Evolutionary conservation across 2,329 filamentous ascomycete genomes (phyloP).

Genomic region (Didymella segeticola): DNA sequence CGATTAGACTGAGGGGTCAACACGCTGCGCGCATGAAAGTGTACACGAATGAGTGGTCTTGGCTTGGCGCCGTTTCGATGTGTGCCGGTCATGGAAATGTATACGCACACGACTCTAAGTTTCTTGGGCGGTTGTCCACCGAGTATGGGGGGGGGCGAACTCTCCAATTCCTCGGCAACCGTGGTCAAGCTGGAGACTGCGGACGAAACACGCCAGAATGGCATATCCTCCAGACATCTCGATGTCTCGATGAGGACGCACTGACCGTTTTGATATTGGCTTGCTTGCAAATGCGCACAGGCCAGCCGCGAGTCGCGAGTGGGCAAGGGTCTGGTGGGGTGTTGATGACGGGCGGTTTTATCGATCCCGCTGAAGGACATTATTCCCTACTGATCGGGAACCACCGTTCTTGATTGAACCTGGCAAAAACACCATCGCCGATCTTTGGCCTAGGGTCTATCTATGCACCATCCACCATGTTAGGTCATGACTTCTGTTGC

Average conservation of each 20-base stretch:
- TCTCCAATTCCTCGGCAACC: not conserved
- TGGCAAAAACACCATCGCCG: constrained; percentile 30
- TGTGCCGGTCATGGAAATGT: constrained; percentile 9
- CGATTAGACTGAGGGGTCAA: constrained; percentile 4
- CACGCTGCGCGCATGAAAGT: constrained; percentile 1
- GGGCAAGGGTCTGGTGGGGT: constrained; percentile 19
- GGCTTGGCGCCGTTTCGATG: constrained; percentile 10
- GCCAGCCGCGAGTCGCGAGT: not conserved
- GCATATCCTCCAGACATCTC: constrained; percentile 5
- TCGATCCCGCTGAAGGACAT: constrained; percentile 30
- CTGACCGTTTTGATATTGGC: constrained; percentile 11
- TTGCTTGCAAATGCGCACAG: constrained; percentile 11
- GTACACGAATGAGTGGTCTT: constrained; percentile 5
- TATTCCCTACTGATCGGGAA: constrained; percentile 29
- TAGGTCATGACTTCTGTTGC: constrained; percentile 16
- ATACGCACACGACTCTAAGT: constrained; percentile 5
- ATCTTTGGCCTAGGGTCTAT: constrained; percentile 16
- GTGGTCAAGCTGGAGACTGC: not conserved
- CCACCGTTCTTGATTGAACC: constrained; percentile 17
- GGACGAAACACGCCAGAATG: constrained; percentile 1
- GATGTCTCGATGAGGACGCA: not conserved
- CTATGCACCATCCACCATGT: constrained; percentile 16
- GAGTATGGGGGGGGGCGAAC: not conserved
- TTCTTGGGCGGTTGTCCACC: not conserved
- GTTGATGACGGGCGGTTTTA: constrained; percentile 25